These are phyloP conservation scores for Lasiodiplodia hormozganensis DNA, from an alignment of 2,329 filamentous ascomycete species.

Conservation along the genomic window DNA sequence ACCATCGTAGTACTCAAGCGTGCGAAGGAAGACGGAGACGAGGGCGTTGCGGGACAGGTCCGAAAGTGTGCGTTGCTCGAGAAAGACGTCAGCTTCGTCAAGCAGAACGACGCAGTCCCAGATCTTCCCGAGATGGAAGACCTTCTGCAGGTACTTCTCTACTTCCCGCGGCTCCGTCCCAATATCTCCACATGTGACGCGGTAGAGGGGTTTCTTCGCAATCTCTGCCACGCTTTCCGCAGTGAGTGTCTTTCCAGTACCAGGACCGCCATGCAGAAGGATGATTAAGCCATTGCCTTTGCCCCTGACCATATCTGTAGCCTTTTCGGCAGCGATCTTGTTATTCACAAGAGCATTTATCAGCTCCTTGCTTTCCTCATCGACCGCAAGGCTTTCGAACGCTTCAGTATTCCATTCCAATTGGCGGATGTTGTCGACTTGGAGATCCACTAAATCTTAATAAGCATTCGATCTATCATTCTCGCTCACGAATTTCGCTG, in stretches of 20 bases:
- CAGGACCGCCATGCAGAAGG: conserved; percentile 32
- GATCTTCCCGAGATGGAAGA: neutral
- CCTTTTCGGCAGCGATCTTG: neutral
- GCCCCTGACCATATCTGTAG: conserved; percentile 30
- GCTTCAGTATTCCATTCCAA: neutral
- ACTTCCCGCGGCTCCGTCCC: neutral
- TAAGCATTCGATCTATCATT: neutral
- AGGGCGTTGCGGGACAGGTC: neutral
- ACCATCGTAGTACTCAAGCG: conserved; percentile 18
- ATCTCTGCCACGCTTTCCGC: conserved; percentile 42
- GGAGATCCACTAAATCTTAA: neutral
- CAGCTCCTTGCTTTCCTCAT: neutral
- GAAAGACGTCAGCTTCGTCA: conserved; percentile 28
- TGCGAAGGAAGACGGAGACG: neutral
- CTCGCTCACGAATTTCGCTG: too few relatives aligned
- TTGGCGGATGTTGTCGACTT: neutral
- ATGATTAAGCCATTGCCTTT: conserved; percentile 42
- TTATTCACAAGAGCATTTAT: neutral
- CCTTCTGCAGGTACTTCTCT: neutral
- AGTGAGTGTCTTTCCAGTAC: conserved; percentile 36
- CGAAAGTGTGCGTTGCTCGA: neutral
- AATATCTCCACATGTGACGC: conserved; percentile 31
- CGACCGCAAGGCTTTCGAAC: neutral
- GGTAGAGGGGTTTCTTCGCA: conserved; percentile 39
- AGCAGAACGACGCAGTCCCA: conserved; percentile 6